Percentiles rank a stretch among this genome's conserved stretches.
These are phyloP conservation scores for Nematodospora anomalae DNA, from an alignment of 1,139 yeast genomes.

Conservation along the genomic window DNA sequence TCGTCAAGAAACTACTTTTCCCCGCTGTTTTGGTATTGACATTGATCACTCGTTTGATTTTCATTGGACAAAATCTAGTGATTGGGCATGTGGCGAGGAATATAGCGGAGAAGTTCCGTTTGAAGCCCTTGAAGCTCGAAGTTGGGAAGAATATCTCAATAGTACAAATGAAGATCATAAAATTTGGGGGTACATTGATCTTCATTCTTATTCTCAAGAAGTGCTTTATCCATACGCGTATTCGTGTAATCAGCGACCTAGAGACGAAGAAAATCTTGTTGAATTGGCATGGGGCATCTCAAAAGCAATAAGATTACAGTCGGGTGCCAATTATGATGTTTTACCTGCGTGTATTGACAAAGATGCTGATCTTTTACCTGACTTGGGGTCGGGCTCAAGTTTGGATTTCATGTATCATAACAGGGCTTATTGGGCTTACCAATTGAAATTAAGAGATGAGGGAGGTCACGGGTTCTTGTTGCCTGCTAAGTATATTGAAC, in stretches of 20 bases:
- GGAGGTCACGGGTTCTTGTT: slow-evolving; percentile 83
- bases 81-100: slow-evolving; percentile 78
- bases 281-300: slow-evolving; percentile 82
- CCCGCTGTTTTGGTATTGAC: slow-evolving; percentile 78
- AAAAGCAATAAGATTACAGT: slow-evolving; percentile 62
- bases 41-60: slow-evolving; percentile 81
- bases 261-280: slow-evolving; percentile 76
- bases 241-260: slow-evolving; percentile 68
- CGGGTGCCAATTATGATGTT: slow-evolving; percentile 67
- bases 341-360: slow-evolving; percentile 79
- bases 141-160: slow-evolving; percentile 65
- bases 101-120: slow-evolving; percentile 77
- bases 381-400: slow-evolving; percentile 77
- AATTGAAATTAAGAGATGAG: slow-evolving; percentile 75
- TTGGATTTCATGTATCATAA: slow-evolving; percentile 83
- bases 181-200: slow-evolving; percentile 74
- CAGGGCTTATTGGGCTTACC: slow-evolving; percentile 83
- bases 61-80: slow-evolving; percentile 67
- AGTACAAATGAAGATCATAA: slow-evolving; percentile 57
- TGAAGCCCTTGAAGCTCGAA: slow-evolving; percentile 71
- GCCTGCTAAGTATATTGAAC: slow-evolving; percentile 67
- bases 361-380: slow-evolving; percentile 68
- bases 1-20: slow-evolving; percentile 69
- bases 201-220: slow-evolving; percentile 85
- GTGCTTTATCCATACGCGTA: slow-evolving; percentile 81